Base-by-base conservation (phyloP, 257 asterid genomes). In the Leonotis leonurus region DNA sequence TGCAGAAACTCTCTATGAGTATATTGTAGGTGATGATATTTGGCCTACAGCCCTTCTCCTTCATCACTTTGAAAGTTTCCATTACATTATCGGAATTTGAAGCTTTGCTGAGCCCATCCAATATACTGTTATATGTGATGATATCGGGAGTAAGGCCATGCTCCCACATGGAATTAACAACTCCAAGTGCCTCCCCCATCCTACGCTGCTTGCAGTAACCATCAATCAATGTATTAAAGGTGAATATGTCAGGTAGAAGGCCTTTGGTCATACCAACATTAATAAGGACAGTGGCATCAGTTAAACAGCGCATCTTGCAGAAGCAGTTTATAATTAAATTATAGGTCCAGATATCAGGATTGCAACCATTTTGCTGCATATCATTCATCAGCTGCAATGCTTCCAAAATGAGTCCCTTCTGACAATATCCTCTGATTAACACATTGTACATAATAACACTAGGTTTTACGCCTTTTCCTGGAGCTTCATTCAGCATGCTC, bases 151-250 rank as follows among this genome's bases (percentile, higher is more conserved):
- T 26, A 63, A 87, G 53, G 18, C 71, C 85, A 54, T 83, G 85
- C 37, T 80, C 89, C 91, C 88, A 80, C 96, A 92, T 86, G 37
- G 68, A 69, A 67, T 83, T 67, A 41, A 92, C 84, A 66, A 87
- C 72, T 67, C 70, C 90, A 40, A 89, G 89, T 3, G 91, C 94
- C 64, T 80, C 76, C 12, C 72, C 78, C 68, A 92, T 77, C 75
- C 85, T 87, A 53, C 75, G 83, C 77, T 85, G 88, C 65, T 92
- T 92, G 78, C 90, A 86, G 68, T 81, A 85, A 27, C 99, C 97
- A 73, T 84, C 95, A 41, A 92, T 83, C 79, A 92, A 74, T 32
- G 95, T 92, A 72, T 92, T 92, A 72, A 92, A 89, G 52, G 95
- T 85, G 78, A 86, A 92, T 70, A 89, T 80, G 72, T 92, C 97